Evolutionary conservation across 192 early-diverging fungal genomes (phyloP).

Genomic region (Linnemannia hyalina): DNA sequence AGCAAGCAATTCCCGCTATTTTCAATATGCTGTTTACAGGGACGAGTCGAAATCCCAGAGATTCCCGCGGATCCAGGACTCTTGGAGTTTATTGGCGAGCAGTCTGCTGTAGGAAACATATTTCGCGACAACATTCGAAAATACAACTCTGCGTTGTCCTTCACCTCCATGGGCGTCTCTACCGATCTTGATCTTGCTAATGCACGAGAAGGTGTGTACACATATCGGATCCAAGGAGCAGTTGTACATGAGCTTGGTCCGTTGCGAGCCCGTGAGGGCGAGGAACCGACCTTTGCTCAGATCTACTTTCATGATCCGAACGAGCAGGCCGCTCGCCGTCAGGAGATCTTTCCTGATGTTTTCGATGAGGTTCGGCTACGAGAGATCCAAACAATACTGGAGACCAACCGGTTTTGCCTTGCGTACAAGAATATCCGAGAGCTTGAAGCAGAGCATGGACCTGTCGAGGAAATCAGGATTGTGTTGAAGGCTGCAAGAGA

Average conservation of each 20-base stretch:
- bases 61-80: neutral
- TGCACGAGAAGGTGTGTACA: constrained; percentile 21
- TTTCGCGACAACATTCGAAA: constrained; percentile 29
- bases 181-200: constrained; percentile 12
- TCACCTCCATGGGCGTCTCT: constrained; percentile 36
- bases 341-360: neutral
- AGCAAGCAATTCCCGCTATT: neutral
- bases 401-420: neutral
- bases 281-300: neutral
- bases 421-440: constrained; percentile 13
- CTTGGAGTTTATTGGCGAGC: neutral
- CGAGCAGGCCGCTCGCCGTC: neutral
- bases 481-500: constrained; percentile 12
- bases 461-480: neutral
- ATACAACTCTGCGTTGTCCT: constrained; percentile 44
- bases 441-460: neutral
- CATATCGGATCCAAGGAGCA: constrained; percentile 28
- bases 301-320: constrained; percentile 22
- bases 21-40: constrained; percentile 21
- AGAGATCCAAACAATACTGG: neutral
- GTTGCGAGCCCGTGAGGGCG: constrained; percentile 1
- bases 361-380: neutral
- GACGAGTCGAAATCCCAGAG: neutral
- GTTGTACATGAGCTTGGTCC: constrained; percentile 24
- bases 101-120: neutral